Evolutionary conservation across 257 asterid species (phyloP).

Genomic region (Plantago major): DNA sequence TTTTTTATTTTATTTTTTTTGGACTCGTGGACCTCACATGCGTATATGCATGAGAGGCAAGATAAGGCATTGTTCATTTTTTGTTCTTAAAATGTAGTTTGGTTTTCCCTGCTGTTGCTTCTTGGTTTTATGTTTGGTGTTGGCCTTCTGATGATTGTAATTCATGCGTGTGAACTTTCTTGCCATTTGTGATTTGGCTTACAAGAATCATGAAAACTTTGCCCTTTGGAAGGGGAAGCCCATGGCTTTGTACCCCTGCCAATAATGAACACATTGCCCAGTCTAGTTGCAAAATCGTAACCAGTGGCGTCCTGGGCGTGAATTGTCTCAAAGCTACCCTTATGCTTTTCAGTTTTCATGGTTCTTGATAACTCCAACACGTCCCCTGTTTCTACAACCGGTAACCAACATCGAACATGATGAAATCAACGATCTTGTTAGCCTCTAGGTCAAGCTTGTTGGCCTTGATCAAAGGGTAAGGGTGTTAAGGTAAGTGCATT

Average conservation of each 20-base stretch:
- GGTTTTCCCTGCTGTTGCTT: too few relatives aligned
- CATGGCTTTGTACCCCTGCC: constrained; percentile 77
- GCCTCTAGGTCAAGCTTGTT: constrained; percentile 58
- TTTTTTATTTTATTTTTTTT: too few relatives aligned
- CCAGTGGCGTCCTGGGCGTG: constrained; percentile 65
- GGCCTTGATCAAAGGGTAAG: constrained; percentile 68
- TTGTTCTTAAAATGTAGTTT: too few relatives aligned
- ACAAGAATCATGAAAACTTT: constrained; percentile 36
- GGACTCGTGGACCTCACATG: too few relatives aligned
- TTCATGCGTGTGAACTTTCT: too few relatives aligned
- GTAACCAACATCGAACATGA: constrained; percentile 78
- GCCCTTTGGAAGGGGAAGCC: constrained; percentile 76
- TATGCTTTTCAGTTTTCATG: constrained; percentile 76
- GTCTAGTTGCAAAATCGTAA: constrained; percentile 67
- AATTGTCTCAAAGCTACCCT: constrained; percentile 70
- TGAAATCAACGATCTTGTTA: constrained; percentile 51
- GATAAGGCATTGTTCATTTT: too few relatives aligned
- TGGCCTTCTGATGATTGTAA: too few relatives aligned
- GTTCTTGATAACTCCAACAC: constrained; percentile 68
- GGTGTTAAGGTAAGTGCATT: constrained; percentile 75
- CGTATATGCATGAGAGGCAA: too few relatives aligned
- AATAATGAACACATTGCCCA: constrained; percentile 60
- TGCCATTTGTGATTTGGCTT: too few relatives aligned
- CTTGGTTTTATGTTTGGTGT: too few relatives aligned
- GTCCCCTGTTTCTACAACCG: constrained; percentile 81